Base-by-base conservation (phyloP, 2,329 filamentous ascomycete species). In the Teratosphaeriaceae sp. region DNA sequence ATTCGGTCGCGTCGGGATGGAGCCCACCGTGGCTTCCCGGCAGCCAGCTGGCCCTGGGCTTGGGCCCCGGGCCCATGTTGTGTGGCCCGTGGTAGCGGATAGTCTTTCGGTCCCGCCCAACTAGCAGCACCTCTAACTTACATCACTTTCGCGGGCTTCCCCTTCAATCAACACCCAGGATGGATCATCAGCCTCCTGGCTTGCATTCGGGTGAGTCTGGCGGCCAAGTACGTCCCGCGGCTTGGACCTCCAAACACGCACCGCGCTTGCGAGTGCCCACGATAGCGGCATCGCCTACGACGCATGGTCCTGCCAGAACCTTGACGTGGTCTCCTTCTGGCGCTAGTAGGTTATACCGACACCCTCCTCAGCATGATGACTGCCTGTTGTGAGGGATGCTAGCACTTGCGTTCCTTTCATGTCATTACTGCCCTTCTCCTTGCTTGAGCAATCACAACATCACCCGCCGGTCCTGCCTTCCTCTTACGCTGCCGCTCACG, bases 381-480 rank as follows among this genome's bases (percentile, higher is more conserved):
- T 27, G 18, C 13, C n/a, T 24, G 35, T 38, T 38, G 35, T 38
- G 35, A 22, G n/a, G 21, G 9, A n/a, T 23, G 3, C 15, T 36
- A n/a, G n/a, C n/a, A 44, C 47, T 46, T 48, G 41, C 53, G 54
- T 57, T 52, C 52, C 53, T 49, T 54, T 46, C 48, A 54, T 43
- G 47, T 57, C 47, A 30, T 53, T 49, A 50, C 51, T 51, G 48
- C 38, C 13, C n/a, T n/a, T n/a, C n/a, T 52, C 55, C 56, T 59
- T 59, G 56, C 56, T 52, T 57, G 49, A 56, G 50, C 47, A 49
- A 43, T 50, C 47, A 49, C n/a, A n/a, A 43, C 48, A 48, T 30
- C 41, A 45, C 37, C 36, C 44, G 43, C 31, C 13, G 23, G 22
- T 19, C 24, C 13, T 38, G 16, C 41, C 41, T 43, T 21, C 24